Evolutionary conservation across 441 rosid species (phyloP), one percentile per base, ranked within the genome.

Genomic region (Lepidium campestre): DNA sequence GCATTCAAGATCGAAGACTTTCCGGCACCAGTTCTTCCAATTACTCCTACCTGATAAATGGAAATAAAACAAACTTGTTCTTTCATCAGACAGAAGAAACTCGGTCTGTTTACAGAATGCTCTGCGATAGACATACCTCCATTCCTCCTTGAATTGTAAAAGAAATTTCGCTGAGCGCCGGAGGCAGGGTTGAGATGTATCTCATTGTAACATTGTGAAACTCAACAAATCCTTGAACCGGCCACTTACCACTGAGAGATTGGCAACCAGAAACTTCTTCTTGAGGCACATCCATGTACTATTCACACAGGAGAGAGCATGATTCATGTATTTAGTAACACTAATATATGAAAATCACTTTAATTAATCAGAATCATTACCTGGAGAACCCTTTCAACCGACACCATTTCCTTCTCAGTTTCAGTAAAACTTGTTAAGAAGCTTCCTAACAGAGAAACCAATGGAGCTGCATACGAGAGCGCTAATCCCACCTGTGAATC

Each of bases 11-110:
- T 48, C 34, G 96, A 91, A 23, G 99, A 91, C 75, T 94, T 94
- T 62, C 99, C 99, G 6, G 97, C 97, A 70, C 99, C 98, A 7
- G 99, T 94, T 86, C 99, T 86, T 74, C 98, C 97, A 36, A 94
- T 83, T 48, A 94, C 82, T 72, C 96, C 99, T 59, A 88, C 97
- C 99, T 91, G 77, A 50, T 72, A 54, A 10, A 19, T 1, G 0
- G 31, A 57, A 31, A 45, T 3, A 53, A 25, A 68, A 72, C 41
- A 53, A 34, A 49, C 39, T 18, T 44, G 31, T 34, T 37, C 52
- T 67, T 50, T 29, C 61, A 34, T 57, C 53, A 14, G 23, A 39
- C 57, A 50, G 23, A 11, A 42, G 34, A 58, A 42, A 37, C 14
- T 36, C 27, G 67, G 65, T 60, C 40, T 41, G 56, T 20, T 62